Percentiles rank a stretch among this genome's conserved stretches.
Evolutionary conservation across 1,139 yeast genomes (phyloP).

Genomic region (Insectozyma bohioensis): DNA sequence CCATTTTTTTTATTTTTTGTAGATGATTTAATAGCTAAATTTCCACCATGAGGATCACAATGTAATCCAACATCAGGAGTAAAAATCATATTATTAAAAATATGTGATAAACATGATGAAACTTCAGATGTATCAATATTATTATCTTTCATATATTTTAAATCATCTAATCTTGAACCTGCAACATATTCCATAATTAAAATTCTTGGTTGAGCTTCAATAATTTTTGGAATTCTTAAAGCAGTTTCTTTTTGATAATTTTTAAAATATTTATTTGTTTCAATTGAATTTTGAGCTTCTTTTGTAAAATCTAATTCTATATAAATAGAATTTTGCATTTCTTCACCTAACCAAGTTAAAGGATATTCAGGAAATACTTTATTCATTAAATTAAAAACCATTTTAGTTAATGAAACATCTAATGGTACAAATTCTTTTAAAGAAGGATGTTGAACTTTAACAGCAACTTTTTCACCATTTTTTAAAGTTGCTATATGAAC

Average conservation of each 20-base stretch:
- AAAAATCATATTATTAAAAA: constrained; percentile 93
- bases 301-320: constrained; percentile 85
- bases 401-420: constrained; percentile 75
- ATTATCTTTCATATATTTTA: constrained; percentile 59
- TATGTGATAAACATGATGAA: constrained; percentile 81
- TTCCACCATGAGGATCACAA: constrained; percentile 99
- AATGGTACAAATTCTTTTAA: constrained; percentile 85
- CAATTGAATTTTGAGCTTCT: constrained; percentile 79
- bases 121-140: constrained; percentile 75
- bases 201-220: constrained; percentile 66
- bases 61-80: constrained; percentile 90
- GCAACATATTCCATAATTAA: constrained; percentile 84
- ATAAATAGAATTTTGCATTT: constrained; percentile 78
- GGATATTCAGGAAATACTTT: constrained; percentile 92
- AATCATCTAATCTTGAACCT: constrained; percentile 82
- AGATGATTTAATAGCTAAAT: constrained; percentile 70
- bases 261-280: constrained; percentile 67
- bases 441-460: constrained; percentile 92
- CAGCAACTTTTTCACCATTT: constrained; percentile 79
- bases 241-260: constrained; percentile 64
- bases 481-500: constrained; percentile 78
- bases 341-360: constrained; percentile 90
- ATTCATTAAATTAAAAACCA: constrained; percentile 73
- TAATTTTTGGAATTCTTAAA: constrained; percentile 71
- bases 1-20: constrained; percentile 33